These are phyloP conservation scores for Basidiobolus heterosporus DNA, from an alignment of 371 early-diverging fungal species.

Conservation along the genomic window DNA sequence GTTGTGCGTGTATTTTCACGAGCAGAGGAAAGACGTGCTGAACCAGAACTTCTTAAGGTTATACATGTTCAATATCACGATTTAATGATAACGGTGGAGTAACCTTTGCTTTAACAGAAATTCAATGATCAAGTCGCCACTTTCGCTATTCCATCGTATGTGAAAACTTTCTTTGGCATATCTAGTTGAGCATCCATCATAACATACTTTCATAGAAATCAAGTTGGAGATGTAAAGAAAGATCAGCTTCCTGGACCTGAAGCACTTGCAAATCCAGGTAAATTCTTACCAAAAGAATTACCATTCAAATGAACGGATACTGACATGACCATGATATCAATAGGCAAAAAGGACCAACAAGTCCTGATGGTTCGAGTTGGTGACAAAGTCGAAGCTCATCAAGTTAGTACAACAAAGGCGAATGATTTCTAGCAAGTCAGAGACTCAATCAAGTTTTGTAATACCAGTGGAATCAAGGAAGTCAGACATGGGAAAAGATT, in stretches of 20 bases:
- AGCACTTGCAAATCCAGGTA: slow-evolving; percentile 49
- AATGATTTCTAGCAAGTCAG: neutral
- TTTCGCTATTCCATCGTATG: slow-evolving; percentile 57
- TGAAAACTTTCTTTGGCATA: no score
- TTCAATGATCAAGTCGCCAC: slow-evolving; percentile 58
- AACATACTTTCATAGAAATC: slow-evolving; percentile 28
- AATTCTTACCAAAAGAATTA: neutral
- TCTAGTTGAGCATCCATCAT: no score
- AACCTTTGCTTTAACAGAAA: slow-evolving; percentile 11
- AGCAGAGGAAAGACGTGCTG: slow-evolving; percentile 37
- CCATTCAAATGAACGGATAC: no score
- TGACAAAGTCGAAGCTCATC: slow-evolving; percentile 61
- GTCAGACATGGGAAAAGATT: slow-evolving; percentile 69
- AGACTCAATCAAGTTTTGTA: neutral
- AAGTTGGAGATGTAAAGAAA: slow-evolving; percentile 73
- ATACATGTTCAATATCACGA: neutral
- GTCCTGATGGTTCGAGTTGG: slow-evolving; percentile 72
- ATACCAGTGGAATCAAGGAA: slow-evolving; percentile 46
- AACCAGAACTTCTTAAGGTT: slow-evolving; percentile 30
- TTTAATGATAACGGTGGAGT: neutral
- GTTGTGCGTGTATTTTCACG: slow-evolving; percentile 67
- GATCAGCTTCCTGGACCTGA: slow-evolving; percentile 64
- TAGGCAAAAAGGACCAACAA: slow-evolving; percentile 57
- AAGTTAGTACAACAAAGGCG: slow-evolving; percentile 13
- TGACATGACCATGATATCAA: no score